These are phyloP conservation scores for Ceriops decandra DNA, from an alignment of 345 rosid species.

Conservation along the genomic window DNA sequence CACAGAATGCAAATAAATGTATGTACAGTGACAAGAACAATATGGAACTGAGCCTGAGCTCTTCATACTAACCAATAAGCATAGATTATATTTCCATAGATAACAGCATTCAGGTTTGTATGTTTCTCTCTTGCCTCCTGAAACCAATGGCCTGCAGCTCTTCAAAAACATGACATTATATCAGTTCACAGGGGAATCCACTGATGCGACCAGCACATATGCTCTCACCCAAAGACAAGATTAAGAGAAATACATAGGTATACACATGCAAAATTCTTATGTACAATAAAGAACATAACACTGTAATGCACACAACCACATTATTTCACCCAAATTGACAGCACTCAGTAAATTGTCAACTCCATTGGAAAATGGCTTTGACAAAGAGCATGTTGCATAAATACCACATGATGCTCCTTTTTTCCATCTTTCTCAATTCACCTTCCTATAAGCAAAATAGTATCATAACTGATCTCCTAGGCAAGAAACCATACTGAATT, in stretches of 20 bases:
- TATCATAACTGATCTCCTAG: too few relatives aligned
- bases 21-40: neutral
- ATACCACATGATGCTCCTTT: too few relatives aligned
- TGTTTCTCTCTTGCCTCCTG: slow-evolving; percentile 68
- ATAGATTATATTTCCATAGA: slow-evolving; percentile 86
- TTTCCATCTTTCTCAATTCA: too few relatives aligned
- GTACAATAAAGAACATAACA: neutral
- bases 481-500: too few relatives aligned
- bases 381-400: too few relatives aligned
- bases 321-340: too few relatives aligned
- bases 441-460: too few relatives aligned
- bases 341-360: too few relatives aligned
- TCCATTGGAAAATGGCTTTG: too few relatives aligned
- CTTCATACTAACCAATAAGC: slow-evolving; percentile 62
- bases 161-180: slow-evolving; percentile 48
- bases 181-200: slow-evolving; percentile 26
- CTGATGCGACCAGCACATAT: slow-evolving; percentile 2
- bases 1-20: neutral
- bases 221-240: neutral
- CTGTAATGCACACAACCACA: too few relatives aligned
- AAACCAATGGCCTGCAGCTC: slow-evolving; percentile 97
- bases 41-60: neutral
- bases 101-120: slow-evolving; percentile 62
- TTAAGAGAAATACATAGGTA: neutral
- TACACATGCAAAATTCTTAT: neutral